Base-by-base conservation (phyloP, 495 filamentous ascomycete species). In the Penicillium manginii region DNA sequence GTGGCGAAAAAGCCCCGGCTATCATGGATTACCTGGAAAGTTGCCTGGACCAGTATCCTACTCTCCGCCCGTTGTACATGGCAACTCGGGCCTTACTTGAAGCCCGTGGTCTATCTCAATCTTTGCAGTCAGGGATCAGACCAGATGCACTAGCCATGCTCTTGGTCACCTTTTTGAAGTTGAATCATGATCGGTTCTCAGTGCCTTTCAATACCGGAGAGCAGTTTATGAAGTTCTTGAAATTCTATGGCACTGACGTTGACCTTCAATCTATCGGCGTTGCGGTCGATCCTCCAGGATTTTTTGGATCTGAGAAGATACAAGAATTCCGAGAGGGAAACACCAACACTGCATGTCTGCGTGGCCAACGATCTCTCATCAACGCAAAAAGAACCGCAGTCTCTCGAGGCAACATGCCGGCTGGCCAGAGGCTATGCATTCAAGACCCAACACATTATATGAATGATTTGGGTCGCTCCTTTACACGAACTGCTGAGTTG, bases 391-490 rank as follows among this genome's bases (percentile, higher is more conserved):
- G 58, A 48, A 75, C 66, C n/a, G 75, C 76, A 33, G 55, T 52
- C 1, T 29, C 39, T 3, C 68, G 59, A 22, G 57, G 66, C 15
- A 78, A 80, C 45, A 8, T 49, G 2, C 54, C 52, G 15, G 58
- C 60, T 15, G 68, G 69, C 8, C 60, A 56, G 10, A 67, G 68
- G 12, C 60, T 88, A 21, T 86, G 80, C 60, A 67, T 88, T 5
- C 85, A 87, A 63, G 84, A 88, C 55, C 86, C 86, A 1, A 81
- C 82, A 3, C 76, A 86, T 55, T 74, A 75, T 31, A 71, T 75
- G 61, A 83, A 83, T 55, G 83, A 88, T 60, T 69, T 87, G 1
- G 86, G 85, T 18, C 66, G 69, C 1, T 59, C 64, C 2, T 80
- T 69, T 59, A 64, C 63, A 21, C 70, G 72, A 17, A 72, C 71